Conservation (phyloP, 176 grass and related monocot genomes). For the Urochloa ruziziensis region DNA sequence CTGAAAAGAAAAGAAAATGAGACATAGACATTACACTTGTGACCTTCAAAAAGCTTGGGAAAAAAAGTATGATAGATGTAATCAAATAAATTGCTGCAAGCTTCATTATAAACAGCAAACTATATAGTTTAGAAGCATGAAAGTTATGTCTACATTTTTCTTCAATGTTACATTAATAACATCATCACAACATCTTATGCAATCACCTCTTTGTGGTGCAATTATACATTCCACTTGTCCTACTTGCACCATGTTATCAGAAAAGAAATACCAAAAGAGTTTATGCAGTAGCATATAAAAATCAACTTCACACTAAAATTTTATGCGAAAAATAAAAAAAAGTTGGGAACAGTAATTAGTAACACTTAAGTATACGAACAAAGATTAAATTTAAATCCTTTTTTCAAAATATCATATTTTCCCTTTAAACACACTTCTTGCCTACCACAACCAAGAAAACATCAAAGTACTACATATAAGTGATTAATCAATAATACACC, state of each 20-base stretch:
- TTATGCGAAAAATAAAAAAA: background rate
- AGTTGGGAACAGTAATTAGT: background rate
- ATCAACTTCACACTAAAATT: background rate
- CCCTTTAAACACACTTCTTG: background rate
- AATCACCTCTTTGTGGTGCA: background rate
- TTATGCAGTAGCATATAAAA: background rate
- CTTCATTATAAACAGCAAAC: slow-evolving; percentile 17
- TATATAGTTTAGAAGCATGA: background rate
- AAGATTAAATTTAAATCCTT: background rate
- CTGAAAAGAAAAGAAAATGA: slow-evolving; percentile 49
- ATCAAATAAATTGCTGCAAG: slow-evolving; percentile 4
- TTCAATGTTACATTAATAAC: background rate
- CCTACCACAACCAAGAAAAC: background rate
- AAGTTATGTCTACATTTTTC: background rate
- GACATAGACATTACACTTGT: background rate
- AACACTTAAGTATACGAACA: background rate
- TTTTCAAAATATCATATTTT: background rate
- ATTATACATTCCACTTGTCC: background rate
- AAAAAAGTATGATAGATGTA: background rate
- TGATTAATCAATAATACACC: background rate
- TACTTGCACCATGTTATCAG: background rate
- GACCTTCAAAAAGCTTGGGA: slow-evolving; percentile 17
- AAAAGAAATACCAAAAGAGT: background rate
- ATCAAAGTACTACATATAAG: background rate
- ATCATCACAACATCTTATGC: background rate